Base-by-base conservation (phyloP, 2,329 filamentous ascomycete species). In the Colletotrichum australisinense region DNA sequence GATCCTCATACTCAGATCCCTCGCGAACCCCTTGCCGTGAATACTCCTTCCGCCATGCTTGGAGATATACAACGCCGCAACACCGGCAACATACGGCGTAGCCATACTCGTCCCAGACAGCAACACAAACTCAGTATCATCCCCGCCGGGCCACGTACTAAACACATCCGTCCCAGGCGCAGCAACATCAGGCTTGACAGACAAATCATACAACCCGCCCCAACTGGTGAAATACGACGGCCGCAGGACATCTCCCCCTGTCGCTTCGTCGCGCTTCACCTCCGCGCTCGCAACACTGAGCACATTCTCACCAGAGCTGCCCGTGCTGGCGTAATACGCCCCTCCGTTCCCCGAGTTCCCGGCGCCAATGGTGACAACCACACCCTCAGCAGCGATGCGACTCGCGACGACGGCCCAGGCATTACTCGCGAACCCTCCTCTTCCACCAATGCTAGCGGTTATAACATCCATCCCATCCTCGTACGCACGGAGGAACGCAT, bases 101-200 rank as follows among this genome's bases (percentile, higher is more conserved):
- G 86, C 84, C 87, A 88, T 88, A 2, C 84, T 86, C 1, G 87
- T 88, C 38, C 87, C 87, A 62, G 81, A 84, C 30, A 85, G 78
- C 8, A 88, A 79, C 11, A 81, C 81, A 59, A 80, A 80, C 77
- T 12, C 83, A 81, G 69, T 82, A 19, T 63, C 46, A 12, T 59
- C 59, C 6, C 16, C 69, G 0, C 72, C 72, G 9, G 24, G 28
- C 67, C 69, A 87, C 1, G 86, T 87, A 19, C 84, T 84, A 42
- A 85, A 80, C 30, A 79, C 76, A 24, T 83, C 80, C 42, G 82
- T 82, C 52, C 86, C 85, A 3, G 85, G 85, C 0, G 84, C 81
- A 11, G 82, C 81, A 58, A 87, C 76, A 59, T 87, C 82, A 8
- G 85, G 84, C 77, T 85, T 86, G 64, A 86, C 77, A 35, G 81